Conservation (phyloP, 108 stramenopile genomes). For the Cyclotella atomus region DNA sequence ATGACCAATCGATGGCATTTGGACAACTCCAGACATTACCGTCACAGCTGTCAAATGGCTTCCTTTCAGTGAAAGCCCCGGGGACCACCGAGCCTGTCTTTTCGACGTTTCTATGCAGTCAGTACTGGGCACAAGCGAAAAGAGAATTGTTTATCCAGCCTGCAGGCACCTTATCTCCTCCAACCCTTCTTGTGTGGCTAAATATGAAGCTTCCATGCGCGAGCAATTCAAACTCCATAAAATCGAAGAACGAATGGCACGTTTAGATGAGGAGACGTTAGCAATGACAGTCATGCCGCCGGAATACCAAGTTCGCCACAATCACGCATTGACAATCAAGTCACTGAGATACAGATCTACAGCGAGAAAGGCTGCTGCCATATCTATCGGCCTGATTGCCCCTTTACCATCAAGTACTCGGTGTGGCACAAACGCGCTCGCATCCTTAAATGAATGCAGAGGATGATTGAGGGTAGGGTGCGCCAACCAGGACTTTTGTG, state of each 20-base stretch:
- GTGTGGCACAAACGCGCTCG: not conserved
- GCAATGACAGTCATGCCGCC: not conserved
- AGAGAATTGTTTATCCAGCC: not conserved
- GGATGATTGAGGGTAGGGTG: not conserved
- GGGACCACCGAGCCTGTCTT: not conserved
- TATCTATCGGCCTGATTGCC: not conserved
- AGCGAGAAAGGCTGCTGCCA: not conserved
- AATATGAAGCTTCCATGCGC: not conserved
- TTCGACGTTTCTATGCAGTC: not conserved
- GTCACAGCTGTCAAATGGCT: conserved; percentile 6
- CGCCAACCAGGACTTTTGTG: not conserved
- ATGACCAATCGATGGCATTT: not conserved
- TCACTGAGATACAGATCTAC: not conserved
- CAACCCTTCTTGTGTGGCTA: not conserved
- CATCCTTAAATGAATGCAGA: not conserved
- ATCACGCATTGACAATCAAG: not conserved
- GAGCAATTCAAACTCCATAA: not conserved
- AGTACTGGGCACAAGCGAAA: not conserved
- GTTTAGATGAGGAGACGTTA: no score
- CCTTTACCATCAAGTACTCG: not conserved
- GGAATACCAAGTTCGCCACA: not conserved
- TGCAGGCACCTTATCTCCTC: not conserved
- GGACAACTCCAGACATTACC: conserved; percentile 8
- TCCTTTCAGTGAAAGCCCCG: not conserved
- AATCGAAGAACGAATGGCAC: no score